Conservation (phyloP, 768 basidiomycete species). For the Boletus bicolor region DNA sequence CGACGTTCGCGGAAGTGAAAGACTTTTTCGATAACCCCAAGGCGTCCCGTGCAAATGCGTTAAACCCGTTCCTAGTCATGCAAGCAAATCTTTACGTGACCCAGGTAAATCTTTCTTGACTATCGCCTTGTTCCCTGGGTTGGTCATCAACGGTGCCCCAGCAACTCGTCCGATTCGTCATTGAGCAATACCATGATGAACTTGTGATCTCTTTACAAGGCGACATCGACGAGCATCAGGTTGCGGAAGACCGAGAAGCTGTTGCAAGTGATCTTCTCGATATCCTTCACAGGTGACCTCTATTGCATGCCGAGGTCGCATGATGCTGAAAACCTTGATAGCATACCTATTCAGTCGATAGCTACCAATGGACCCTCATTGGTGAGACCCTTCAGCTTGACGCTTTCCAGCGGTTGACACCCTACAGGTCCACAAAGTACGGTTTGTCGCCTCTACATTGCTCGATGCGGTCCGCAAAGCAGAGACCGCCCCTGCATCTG, state of each 20-base stretch:
- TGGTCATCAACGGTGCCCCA: constrained; percentile 27
- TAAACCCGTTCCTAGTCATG: constrained; percentile 89
- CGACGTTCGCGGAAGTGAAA: constrained; percentile 84
- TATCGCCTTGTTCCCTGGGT: background rate
- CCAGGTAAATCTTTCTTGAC: constrained; percentile 51
- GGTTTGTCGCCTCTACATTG: constrained; percentile 88
- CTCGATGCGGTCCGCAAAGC: constrained; percentile 81
- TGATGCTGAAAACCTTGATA: constrained; percentile 28
- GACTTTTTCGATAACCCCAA: constrained; percentile 92
- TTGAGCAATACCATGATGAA: constrained; percentile 90
- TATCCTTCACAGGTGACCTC: constrained; percentile 70
- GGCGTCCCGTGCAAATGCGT: constrained; percentile 77
- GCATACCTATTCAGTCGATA: constrained; percentile 91
- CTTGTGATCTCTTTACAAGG: constrained; percentile 67
- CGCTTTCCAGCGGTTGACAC: background rate
- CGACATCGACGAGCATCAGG: constrained; percentile 56
- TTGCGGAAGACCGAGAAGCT: constrained; percentile 74
- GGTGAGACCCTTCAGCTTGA: constrained; percentile 34
- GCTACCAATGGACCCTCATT: constrained; percentile 84
- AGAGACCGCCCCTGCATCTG: constrained; percentile 74
- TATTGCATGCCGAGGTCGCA: background rate
- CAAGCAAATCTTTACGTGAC: constrained; percentile 92
- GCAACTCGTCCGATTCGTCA: constrained; percentile 93
- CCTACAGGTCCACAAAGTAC: constrained; percentile 80
- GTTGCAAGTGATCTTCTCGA: constrained; percentile 85